Base-by-base conservation (phyloP, 176 grass and related monocot genomes). In the Panicum miliaceum region DNA sequence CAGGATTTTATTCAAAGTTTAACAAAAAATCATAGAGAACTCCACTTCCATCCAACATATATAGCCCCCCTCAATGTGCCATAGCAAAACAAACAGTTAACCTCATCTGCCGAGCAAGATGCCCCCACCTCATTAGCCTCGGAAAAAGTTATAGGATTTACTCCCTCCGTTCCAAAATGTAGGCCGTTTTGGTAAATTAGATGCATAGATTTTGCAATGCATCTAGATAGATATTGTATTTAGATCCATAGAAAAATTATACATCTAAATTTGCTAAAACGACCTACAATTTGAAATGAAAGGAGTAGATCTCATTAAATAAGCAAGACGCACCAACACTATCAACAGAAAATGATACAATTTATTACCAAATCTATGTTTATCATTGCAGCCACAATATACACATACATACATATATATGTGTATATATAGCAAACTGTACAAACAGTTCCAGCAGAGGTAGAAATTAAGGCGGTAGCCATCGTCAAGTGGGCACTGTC, bases 401-500 rank as follows among this genome's bases (percentile, higher is more conserved):
- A 32, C 2, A 32, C 29, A 32, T 32, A 32, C n/a, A n/a, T n/a
- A n/a, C n/a, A n/a, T n/a, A n/a, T n/a, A n/a, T n/a, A n/a, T n/a
- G n/a, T n/a, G n/a, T n/a, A n/a, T 37, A 51, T 59, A 64, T 47
- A 51, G 42, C 57, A 74, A 25, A 37, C 35, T 40, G 47, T 70
- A 57, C 45, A 14, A 64, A 64, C 22, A 48, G 58, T 40, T 65
- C 43, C 20, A 47, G 10, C 51, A 66, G 57, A 38, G 12, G 35
- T 62, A 70, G 63, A 77, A 60, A 64, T 18, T 71, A 69, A 65
- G 71, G 51, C 27, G 6, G 62, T 78, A 82, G 36, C 9, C 20
- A 82, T 76, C 71, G 68, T 12, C 27, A 77, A 70, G 66, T 51
- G 46, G 78, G 20, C 48, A 86, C 74, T 52, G 26, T n/a, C 42